These are phyloP conservation scores for Coccomyxa subellipsoidea DNA, from an alignment of 163 green algal genomes.

Conservation along the genomic window DNA sequence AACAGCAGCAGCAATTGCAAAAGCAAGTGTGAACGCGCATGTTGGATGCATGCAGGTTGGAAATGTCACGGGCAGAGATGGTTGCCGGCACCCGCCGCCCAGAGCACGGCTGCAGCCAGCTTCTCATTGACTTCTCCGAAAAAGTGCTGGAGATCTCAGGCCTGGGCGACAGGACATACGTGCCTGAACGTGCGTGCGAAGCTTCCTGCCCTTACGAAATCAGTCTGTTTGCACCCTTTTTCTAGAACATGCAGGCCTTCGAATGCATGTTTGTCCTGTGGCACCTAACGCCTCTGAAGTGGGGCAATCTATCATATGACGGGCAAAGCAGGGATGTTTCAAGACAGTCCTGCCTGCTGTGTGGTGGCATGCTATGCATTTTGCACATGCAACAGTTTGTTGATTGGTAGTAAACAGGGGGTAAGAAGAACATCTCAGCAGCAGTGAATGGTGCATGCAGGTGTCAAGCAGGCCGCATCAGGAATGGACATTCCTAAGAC, in stretches of 20 bases:
- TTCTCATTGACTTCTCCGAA: not conserved
- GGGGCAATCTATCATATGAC: not conserved
- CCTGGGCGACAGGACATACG: not conserved
- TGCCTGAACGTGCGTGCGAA: not conserved
- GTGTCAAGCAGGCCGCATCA: not conserved
- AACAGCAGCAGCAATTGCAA: not conserved
- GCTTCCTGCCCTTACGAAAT: not conserved
- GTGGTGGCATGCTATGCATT: not conserved
- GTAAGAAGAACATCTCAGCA: not conserved
- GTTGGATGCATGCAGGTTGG: not conserved
- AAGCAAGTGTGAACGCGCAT: not conserved
- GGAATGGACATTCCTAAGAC: not conserved
- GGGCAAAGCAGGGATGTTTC: not conserved
- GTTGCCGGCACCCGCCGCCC: not conserved
- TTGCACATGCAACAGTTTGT: not conserved
- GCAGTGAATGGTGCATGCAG: no score
- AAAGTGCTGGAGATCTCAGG: conserved; percentile 5
- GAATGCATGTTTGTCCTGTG: not conserved
- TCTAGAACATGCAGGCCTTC: not conserved
- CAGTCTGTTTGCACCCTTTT: not conserved
- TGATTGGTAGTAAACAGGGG: not conserved
- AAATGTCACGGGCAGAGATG: not conserved
- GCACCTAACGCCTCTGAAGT: no score
- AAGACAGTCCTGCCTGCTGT: not conserved
- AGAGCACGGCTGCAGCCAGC: not conserved